Percentiles rank a stretch among this genome's conserved stretches.
phyloP scores from a whole-genome alignment of 108 stramenopile species.

The Cyclotella kingstonii region DNA sequence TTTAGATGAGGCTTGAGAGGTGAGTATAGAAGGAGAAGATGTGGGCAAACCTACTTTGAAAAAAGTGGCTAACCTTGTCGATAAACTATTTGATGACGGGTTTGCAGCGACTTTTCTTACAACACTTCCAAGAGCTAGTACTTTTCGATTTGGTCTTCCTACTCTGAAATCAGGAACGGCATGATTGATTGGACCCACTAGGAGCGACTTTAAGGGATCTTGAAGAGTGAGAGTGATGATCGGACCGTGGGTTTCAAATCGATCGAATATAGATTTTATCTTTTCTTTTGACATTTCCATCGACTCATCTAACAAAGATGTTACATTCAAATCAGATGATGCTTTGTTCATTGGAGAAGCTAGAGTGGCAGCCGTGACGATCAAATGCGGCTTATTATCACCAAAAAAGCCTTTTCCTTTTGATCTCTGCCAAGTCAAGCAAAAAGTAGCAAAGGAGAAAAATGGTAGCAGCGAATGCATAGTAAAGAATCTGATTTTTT shows the following conservation, averaged over 20 bases:
- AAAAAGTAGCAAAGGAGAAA: too few species aligned
- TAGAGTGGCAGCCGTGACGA: too few species aligned
- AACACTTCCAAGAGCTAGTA: not conserved
- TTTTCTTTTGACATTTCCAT: too few species aligned
- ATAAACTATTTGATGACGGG: conserved; percentile 7
- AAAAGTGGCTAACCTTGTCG: conserved; percentile 28
- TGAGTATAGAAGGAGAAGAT: not conserved
- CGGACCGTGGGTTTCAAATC: conserved; percentile 37
- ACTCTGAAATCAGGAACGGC: not conserved
- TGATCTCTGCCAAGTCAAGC: too few species aligned
- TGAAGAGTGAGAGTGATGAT: conserved; percentile 38
- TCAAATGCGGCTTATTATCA: too few species aligned
- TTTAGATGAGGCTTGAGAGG: not conserved
- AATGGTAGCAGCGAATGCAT: too few species aligned
- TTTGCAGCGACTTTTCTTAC: conserved; percentile 8
- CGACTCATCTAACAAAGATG: too few species aligned
- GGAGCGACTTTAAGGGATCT: conserved; percentile 22
- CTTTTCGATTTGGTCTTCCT: conserved; percentile 1
- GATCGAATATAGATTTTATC: too few species aligned
- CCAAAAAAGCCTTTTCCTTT: too few species aligned
- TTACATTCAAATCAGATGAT: too few species aligned
- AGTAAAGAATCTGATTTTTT: too few species aligned
- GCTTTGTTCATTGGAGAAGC: too few species aligned
- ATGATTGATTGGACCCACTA: not conserved
- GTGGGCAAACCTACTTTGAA: conserved; percentile 31